These are phyloP conservation scores for Euclidium syriacum DNA, from an alignment of 345 rosid species.

Conservation along the genomic window DNA sequence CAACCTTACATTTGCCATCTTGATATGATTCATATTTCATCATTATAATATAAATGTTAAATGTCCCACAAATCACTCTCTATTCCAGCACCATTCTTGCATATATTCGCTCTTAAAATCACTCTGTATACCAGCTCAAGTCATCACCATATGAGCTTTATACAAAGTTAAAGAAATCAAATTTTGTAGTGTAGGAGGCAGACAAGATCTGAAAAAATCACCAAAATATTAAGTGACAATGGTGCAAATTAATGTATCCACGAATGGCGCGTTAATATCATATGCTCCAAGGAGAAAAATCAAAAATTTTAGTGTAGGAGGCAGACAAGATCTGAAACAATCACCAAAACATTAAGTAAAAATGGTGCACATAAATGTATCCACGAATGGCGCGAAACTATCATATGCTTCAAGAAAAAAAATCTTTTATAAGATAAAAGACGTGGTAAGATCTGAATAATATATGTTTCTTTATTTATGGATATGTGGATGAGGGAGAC, in stretches of 20 bases:
- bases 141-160: background rate
- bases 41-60: background rate
- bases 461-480: background rate
- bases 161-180: background rate
- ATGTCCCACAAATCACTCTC: background rate
- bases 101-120: background rate
- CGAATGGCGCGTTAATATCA: conserved; percentile 3
- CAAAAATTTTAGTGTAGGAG: background rate
- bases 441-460: conserved; percentile 3
- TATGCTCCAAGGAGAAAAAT: background rate
- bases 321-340: conserved; percentile 11
- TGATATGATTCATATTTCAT: background rate
- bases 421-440: background rate
- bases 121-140: background rate
- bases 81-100: background rate
- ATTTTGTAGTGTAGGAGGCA: conserved; percentile 8
- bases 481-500: background rate
- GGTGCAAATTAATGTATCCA: conserved; percentile 9
- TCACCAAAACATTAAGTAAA: background rate
- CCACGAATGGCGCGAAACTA: conserved; percentile 5
- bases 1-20: background rate
- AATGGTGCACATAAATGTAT: conserved; percentile 5
- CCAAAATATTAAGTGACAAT: background rate
- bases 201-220: conserved; percentile 7
- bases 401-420: background rate